Evolutionary conservation across 192 early-diverging fungal genomes (phyloP), one percentile per base, ranked within the genome.

Genomic region (Coemansia sp.): DNA sequence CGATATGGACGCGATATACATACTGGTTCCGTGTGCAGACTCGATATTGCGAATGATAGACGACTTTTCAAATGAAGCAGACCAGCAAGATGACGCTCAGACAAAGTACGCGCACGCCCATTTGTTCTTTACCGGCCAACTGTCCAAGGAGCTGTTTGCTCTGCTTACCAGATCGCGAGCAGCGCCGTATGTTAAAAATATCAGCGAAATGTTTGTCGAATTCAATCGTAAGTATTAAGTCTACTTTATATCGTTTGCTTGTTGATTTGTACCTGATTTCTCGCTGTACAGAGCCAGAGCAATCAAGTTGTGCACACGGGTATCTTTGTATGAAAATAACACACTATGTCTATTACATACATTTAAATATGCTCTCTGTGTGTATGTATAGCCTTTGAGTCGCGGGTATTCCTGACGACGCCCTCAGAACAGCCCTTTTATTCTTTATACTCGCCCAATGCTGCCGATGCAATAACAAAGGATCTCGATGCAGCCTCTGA

Each of bases 1-100:
- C 5, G 76, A 83, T 4, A 67, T 73, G 67, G 84, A 85, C 30
- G 84, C 77, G 10, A 66, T 85, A 17, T 85, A 85, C 54, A 69
- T 85, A 10, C 45, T 85, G 3, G 71, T 76, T 28, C 84, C 84
- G 2, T 80, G 61, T 12, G 74, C 71, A 8, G 73, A 83, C 14
- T 76, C 72, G 0, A 62, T 85, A 25, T 25, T 71, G 16, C 80
- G 77, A 1, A 66, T 82, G 22, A 74, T 79, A 7, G 69, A 71
- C 38, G 84, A 83, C 40, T 85, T 76, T 61, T 64, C 55, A 4
- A 34, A 42, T 4, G 58, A 56, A 0, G 28, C 49, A 5, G 51
- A 67, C 7, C n/a, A 65, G 16, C 28, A 54, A 18, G 34, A 48
- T 25, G 7, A 48, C 28, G 22, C 57, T 52, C 14, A 54, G 64